phyloP scores from a whole-genome alignment of 805 yeast species.

The Yamadazyma insecticola region DNA sequence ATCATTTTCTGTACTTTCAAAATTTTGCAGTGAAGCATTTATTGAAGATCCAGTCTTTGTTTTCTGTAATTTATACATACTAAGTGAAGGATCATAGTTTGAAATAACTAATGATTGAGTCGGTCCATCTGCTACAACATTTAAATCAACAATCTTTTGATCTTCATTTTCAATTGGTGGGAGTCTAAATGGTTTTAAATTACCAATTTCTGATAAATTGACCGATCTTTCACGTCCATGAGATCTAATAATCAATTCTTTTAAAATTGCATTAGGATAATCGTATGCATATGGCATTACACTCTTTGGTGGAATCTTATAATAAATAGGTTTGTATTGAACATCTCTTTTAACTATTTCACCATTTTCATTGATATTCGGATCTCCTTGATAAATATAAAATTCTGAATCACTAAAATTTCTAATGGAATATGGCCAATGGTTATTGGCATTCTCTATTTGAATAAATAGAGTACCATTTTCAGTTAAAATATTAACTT shows the following conservation, averaged over 20 bases:
- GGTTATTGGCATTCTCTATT: constrained; percentile 62
- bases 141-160: constrained; percentile 66
- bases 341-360: constrained; percentile 44
- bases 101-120: constrained; percentile 83
- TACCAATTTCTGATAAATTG: constrained; percentile 91
- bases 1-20: constrained; percentile 52
- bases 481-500: constrained; percentile 73
- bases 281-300: constrained; percentile 99
- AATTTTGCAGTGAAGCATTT: constrained; percentile 38
- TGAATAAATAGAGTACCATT: constrained; percentile 77
- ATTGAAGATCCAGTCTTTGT: constrained; percentile 21
- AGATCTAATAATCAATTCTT: constrained; percentile 71
- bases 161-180: constrained; percentile 42
- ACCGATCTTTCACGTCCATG: constrained; percentile 73
- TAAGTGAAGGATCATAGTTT: constrained; percentile 71
- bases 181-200: constrained; percentile 77
- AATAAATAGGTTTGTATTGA: constrained; percentile 71
- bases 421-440: constrained; percentile 92
- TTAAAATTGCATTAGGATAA: constrained; percentile 83
- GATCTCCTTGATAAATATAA: constrained; percentile 81
- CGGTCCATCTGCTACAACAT: constrained; percentile 96
- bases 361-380: constrained; percentile 61
- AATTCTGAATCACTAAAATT: constrained; percentile 89
- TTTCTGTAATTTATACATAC: constrained; percentile 60
- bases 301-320: constrained; percentile 80